Percentiles rank a stretch among this genome's conserved stretches.
Evolutionary conservation across 441 rosid genomes (phyloP).

Genomic region (Erodium moschatum): DNA sequence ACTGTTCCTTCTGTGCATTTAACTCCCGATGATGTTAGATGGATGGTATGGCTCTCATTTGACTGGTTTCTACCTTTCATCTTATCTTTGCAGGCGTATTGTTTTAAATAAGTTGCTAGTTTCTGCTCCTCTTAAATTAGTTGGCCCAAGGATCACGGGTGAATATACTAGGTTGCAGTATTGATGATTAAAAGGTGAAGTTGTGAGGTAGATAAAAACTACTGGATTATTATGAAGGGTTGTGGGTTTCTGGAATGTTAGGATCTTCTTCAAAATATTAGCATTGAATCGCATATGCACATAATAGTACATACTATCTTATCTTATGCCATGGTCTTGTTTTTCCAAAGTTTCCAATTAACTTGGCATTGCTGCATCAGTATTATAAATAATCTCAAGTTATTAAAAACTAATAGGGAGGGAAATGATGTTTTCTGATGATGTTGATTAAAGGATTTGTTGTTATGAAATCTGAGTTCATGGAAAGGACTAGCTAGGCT

Average conservation of each 20-base stretch:
- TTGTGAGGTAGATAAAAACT: not conserved
- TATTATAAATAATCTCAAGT: not conserved
- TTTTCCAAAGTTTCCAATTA: not conserved
- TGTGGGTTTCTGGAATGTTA: not conserved
- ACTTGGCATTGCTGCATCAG: not conserved
- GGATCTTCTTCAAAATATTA: not conserved
- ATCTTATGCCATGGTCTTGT: too few species aligned
- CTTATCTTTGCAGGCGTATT: not conserved
- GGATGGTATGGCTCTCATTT: constrained; percentile 48
- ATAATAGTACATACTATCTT: not conserved
- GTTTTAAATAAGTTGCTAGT: not conserved
- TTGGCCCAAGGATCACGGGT: too few species aligned
- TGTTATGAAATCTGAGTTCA: not conserved
- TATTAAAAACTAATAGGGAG: not conserved
- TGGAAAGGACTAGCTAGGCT: not conserved
- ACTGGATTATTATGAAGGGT: not conserved
- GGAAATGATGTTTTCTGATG: not conserved
- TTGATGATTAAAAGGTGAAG: not conserved
- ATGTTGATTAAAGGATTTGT: not conserved
- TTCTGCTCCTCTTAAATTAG: not conserved
- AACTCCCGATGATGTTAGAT: constrained; percentile 76
- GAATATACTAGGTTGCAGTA: too few species aligned
- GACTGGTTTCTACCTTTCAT: not conserved
- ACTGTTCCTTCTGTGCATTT: constrained; percentile 24
- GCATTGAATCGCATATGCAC: not conserved